Conservation (phyloP, 2,329 filamentous ascomycete genomes). For the Colletotrichum navitas region DNA sequence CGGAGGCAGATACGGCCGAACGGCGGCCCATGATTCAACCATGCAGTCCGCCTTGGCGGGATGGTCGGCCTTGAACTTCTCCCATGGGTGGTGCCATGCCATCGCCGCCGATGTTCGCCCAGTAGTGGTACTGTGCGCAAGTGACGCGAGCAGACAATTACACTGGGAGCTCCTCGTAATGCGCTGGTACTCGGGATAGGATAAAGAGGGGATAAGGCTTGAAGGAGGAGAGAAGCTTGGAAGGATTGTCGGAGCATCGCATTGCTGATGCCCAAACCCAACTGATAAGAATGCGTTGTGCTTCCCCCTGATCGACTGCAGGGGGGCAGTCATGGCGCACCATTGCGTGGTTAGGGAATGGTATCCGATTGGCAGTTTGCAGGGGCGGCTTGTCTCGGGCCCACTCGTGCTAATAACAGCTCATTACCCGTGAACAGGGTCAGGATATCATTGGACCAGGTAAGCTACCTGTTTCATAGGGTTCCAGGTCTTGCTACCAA, state of each 20-base stretch:
- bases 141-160: constrained; percentile 18
- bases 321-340: constrained; percentile 16
- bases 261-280: too few relatives aligned
- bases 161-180: not conserved
- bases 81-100: constrained; percentile 28
- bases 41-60: constrained; percentile 27
- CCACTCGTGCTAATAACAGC: constrained; percentile 26
- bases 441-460: not conserved
- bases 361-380: constrained; percentile 18
- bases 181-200: constrained; percentile 11
- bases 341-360: constrained; percentile 7
- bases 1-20: constrained; percentile 49
- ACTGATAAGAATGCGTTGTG: constrained; percentile 6
- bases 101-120: constrained; percentile 18
- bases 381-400: constrained; percentile 28
- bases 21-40: constrained; percentile 28
- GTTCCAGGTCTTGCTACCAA: too few relatives aligned
- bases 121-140: constrained; percentile 22
- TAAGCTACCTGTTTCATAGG: not conserved
- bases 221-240: constrained; percentile 23
- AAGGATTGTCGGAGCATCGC: too few relatives aligned
- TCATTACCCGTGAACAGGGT: constrained; percentile 4
- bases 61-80: constrained; percentile 33
- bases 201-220: constrained; percentile 19
- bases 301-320: constrained; percentile 31